Percentiles rank a stretch among this genome's conserved stretches.
These are phyloP conservation scores for Purshia tridentata DNA, from an alignment of 306 rosid species.

Conservation along the genomic window DNA sequence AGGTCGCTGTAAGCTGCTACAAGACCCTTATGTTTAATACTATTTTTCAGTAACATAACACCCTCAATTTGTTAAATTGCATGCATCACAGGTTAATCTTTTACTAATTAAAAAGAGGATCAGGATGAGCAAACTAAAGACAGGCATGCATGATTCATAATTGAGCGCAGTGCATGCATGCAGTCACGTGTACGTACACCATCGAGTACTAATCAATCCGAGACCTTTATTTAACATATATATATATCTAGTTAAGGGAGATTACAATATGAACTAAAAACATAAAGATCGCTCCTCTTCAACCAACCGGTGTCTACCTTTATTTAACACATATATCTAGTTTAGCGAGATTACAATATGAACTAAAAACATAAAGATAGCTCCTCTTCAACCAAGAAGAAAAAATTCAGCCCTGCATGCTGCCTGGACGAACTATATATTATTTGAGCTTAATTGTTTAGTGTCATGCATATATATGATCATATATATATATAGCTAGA, in stretches of 20 bases:
- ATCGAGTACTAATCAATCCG: background rate
- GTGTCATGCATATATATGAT: background rate
- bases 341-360: slow-evolving; percentile 7
- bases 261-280: slow-evolving; percentile 9
- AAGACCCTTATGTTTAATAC: too few species aligned
- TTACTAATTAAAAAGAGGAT: too few species aligned
- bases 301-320: slow-evolving; percentile 3
- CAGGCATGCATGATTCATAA: too few species aligned
- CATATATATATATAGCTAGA: background rate
- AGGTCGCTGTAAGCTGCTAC: too few species aligned
- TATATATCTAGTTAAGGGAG: background rate
- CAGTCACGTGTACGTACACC: too few species aligned
- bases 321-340: slow-evolving; percentile 8
- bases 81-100: too few species aligned
- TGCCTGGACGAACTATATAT: background rate
- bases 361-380: slow-evolving; percentile 4
- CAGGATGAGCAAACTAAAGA: too few species aligned
- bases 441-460: slow-evolving; percentile 4
- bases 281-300: background rate
- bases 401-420: too few species aligned
- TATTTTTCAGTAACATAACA: too few species aligned
- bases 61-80: too few species aligned
- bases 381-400: slow-evolving; percentile 5
- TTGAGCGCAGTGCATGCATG: too few species aligned
- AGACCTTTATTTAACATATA: slow-evolving; percentile 11